Percentiles rank a stretch among this genome's conserved stretches.
phyloP scores from a whole-genome alignment of 2,329 filamentous ascomycete genomes.

The Hymenoscyphus infarciens region DNA sequence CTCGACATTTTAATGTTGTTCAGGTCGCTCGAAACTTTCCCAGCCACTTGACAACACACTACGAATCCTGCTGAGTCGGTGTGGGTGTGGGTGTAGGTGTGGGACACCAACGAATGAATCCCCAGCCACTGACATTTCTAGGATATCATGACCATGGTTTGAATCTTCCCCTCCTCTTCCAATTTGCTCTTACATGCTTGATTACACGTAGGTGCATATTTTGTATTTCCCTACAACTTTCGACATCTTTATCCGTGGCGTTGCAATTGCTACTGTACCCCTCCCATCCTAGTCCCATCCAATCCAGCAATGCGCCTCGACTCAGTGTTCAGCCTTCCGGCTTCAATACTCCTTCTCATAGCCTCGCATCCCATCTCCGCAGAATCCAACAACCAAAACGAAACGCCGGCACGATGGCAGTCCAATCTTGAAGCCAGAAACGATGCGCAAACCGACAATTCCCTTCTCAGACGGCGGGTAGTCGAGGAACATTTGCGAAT shows the following conservation, averaged over 20 bases:
- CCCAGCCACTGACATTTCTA: conserved; percentile 14
- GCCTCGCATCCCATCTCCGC: conserved; percentile 39
- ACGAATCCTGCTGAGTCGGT: conserved; percentile 1
- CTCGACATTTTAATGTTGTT: not conserved
- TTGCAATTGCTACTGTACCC: conserved; percentile 4
- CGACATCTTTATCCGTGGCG: not conserved
- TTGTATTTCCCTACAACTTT: not conserved
- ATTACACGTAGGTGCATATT: not conserved
- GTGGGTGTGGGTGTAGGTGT: conserved; percentile 1
- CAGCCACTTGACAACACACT: not conserved
- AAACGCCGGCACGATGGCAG: conserved; percentile 38
- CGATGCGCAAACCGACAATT: conserved; percentile 39
- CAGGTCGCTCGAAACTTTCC: not conserved
- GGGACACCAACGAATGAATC: not conserved
- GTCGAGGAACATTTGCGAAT: conserved; percentile 38
- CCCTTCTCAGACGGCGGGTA: conserved; percentile 39
- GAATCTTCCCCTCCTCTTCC: not conserved
- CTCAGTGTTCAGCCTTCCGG: conserved; percentile 40
- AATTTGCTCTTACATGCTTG: not conserved
- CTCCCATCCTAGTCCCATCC: not conserved
- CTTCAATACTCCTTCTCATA: conserved; percentile 46
- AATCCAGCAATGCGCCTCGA: conserved; percentile 39
- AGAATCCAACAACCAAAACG: conserved; percentile 26
- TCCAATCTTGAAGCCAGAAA: conserved; percentile 39
- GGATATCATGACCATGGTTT: not conserved